Conservation (phyloP, 2,329 filamentous ascomycete genomes). For the Colletotrichum somersetense region DNA sequence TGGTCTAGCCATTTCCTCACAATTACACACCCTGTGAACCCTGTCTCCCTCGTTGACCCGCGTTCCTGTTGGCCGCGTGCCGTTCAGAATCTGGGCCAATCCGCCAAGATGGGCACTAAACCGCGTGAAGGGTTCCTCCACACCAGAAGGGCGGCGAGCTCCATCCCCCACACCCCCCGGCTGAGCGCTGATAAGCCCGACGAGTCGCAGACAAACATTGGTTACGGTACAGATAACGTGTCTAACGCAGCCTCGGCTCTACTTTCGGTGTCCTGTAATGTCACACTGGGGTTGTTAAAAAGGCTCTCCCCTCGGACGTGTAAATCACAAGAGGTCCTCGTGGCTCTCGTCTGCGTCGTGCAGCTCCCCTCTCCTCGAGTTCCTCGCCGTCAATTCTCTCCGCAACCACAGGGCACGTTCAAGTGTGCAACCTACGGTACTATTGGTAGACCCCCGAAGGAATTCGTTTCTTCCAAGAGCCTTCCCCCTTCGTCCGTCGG, state of each 20-base stretch:
- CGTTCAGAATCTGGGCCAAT: conserved; percentile 37
- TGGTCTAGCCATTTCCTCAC: conserved; percentile 17
- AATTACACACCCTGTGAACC: conserved; percentile 29
- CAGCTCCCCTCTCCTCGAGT: conserved; percentile 26
- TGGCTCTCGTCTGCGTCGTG: conserved; percentile 34
- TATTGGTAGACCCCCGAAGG: conserved; percentile 7
- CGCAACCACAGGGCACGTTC: conserved; percentile 23
- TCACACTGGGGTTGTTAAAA: conserved; percentile 39
- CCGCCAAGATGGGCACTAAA: conserved; percentile 37
- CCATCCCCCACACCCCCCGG: conserved; percentile 5
- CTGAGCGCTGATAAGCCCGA: conserved; percentile 43
- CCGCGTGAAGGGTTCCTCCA: conserved; percentile 37
- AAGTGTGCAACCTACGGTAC: conserved; percentile 24
- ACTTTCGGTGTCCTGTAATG: conserved; percentile 41
- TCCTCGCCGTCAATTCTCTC: conserved; percentile 25
- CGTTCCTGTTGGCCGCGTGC: conserved; percentile 30
- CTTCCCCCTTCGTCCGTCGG: conserved; percentile 5
- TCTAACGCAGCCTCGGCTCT: conserved; percentile 39
- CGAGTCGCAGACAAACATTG: conserved; percentile 11
- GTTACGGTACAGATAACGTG: conserved; percentile 7
- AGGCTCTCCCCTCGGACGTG: conserved; percentile 32
- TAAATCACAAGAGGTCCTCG: conserved; percentile 1
- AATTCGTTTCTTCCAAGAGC: conserved; percentile 1
- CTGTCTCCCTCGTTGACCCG: conserved; percentile 32
- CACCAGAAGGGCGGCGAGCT: conserved; percentile 34